Base-by-base conservation (phyloP, 176 grass and related monocot species). In the Carex parvula region DNA sequence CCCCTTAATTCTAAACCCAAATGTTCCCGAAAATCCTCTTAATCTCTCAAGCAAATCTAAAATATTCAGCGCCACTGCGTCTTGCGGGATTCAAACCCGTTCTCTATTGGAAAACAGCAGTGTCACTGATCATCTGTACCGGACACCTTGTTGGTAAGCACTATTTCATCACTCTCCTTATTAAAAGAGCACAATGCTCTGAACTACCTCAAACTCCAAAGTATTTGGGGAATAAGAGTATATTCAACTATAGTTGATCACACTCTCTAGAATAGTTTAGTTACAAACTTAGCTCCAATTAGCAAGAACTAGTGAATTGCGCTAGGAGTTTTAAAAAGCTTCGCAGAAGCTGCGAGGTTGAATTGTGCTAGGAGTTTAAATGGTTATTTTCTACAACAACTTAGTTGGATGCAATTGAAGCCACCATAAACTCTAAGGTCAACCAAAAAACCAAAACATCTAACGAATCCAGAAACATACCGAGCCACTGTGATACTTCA, bases 401-500 rank as follows among this genome's bases (percentile, higher is more conserved):
- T 39, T 41, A 39, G 32, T 17, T 69, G 64, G 33, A 39, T 42
- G 66, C 33, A 37, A 41, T 70, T 70, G n/a, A n/a, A 39, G 2
- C 16, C 1, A 2, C 32, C 12, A 41, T 41, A 70, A n/a, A 41
- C 5, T 42, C 32, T 2, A 6, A 76, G 48, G 41, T 0, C 5
- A 76, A 76, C 11, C 13, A 14, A 30, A 30, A 30, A 76, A 52
- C 6, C 42, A 74, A 72, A 72, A 50, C 20, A 52, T 24, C 4
- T 22, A 74, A 54, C 22, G 8, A 3, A 66, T 50, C 14, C 17
- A 81, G 59, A 80, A 65, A 70, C 87, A 77, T 91, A 95, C 95
- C 84, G 67, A 83, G 76, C 52, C 88, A 77, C 76, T 92, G 75
- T 95, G 95, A 81, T 98, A 98, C 81, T 98, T 93, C 0, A 91